Evolutionary conservation across 441 rosid species (phyloP).

Genomic region (Populus hybrid): DNA sequence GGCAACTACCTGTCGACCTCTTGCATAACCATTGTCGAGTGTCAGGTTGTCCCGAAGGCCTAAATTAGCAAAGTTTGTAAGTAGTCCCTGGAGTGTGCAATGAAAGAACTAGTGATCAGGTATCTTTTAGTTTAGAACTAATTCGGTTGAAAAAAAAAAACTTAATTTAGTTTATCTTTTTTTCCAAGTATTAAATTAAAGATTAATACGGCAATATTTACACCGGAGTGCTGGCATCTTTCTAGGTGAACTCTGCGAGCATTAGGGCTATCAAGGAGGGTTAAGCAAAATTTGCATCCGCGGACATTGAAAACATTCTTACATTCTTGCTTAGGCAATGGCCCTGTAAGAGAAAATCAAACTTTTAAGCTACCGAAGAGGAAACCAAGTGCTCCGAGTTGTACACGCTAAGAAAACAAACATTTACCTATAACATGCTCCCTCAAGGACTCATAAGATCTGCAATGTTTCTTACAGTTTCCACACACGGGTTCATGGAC

Average conservation of each 20-base stretch:
- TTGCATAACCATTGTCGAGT: conserved; percentile 36
- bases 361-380: background rate
- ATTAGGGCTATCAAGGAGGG: conserved; percentile 53
- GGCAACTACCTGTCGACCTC: conserved; percentile 65
- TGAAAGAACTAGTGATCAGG: background rate
- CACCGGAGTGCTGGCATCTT: conserved; percentile 57
- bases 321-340: conserved; percentile 89
- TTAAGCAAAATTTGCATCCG: conserved; percentile 81
- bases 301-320: conserved; percentile 56
- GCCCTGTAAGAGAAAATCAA: conserved; percentile 41
- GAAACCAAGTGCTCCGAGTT: background rate
- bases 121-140: too few relatives aligned
- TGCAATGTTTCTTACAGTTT: conserved; percentile 76
- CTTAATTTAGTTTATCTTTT: background rate
- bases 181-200: background rate
- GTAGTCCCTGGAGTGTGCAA: conserved; percentile 36
- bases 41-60: conserved; percentile 54
- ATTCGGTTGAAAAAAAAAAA: background rate
- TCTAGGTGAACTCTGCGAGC: conserved; percentile 73
- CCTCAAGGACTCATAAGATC: conserved; percentile 85
- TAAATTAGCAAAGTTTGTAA: conserved; percentile 54
- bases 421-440: conserved; percentile 79
- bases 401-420: background rate
- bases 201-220: conserved; percentile 33
- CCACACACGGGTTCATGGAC: conserved; percentile 83